phyloP scores from a whole-genome alignment of 2,329 filamentous ascomycete genomes.

The Phyllachora maydis region DNA sequence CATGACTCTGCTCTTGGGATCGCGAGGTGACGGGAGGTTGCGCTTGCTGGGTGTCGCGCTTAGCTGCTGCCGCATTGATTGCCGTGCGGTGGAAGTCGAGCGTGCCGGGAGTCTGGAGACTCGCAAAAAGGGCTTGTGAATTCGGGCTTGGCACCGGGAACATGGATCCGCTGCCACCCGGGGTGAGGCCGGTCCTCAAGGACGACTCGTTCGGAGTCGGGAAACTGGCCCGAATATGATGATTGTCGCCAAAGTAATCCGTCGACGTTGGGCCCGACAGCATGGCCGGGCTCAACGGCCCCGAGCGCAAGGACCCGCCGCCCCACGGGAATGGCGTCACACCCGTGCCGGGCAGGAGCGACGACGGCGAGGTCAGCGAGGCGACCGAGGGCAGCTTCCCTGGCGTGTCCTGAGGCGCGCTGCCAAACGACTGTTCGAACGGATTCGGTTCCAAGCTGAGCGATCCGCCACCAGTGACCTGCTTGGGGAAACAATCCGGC shows the following conservation, averaged over 20 bases:
- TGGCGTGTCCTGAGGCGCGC: slow-evolving; percentile 52
- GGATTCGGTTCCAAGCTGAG: slow-evolving; percentile 79
- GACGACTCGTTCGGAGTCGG: slow-evolving; percentile 95
- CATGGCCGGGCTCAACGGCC: slow-evolving; percentile 93
- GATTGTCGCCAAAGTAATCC: slow-evolving; percentile 76
- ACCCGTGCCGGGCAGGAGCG: slow-evolving; percentile 53
- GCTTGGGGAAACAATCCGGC: slow-evolving; percentile 48
- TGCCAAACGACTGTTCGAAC: slow-evolving; percentile 84
- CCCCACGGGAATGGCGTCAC: slow-evolving; percentile 62
- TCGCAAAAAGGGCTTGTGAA: slow-evolving; percentile 64
- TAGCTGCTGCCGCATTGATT: slow-evolving; percentile 54
- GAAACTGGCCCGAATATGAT: slow-evolving; percentile 62
- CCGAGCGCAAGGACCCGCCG: slow-evolving; percentile 68
- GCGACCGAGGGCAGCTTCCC: slow-evolving; percentile 81
- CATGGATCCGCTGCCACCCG: slow-evolving; percentile 91
- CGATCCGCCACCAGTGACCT: slow-evolving; percentile 25
- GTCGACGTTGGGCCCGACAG: slow-evolving; percentile 65
- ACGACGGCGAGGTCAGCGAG: slow-evolving; percentile 74
- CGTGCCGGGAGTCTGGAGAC: slow-evolving; percentile 72
- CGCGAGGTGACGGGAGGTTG: slow-evolving; percentile 22
- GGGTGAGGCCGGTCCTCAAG: slow-evolving; percentile 74
- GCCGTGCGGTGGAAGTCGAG: slow-evolving; percentile 91
- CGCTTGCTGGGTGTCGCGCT: slow-evolving; percentile 15
- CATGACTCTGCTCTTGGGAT: slow-evolving; percentile 26
- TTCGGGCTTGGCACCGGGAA: slow-evolving; percentile 84